phyloP scores from a whole-genome alignment of 768 basidiomycete genomes.

The Cantharellus cinnabarinus region DNA sequence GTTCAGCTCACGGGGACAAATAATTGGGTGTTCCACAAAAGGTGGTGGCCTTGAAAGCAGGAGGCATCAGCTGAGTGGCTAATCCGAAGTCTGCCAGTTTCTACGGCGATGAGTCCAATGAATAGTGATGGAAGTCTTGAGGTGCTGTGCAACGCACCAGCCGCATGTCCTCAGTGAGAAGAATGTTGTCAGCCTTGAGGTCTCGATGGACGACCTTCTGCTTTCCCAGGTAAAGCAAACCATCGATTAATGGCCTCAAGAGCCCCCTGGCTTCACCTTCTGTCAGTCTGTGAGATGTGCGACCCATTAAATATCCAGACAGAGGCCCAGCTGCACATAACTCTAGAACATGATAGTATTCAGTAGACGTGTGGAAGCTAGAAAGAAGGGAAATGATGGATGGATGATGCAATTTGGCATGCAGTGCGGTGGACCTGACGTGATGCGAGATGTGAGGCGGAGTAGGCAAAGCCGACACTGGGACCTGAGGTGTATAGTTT shows the following conservation, averaged over 20 bases:
- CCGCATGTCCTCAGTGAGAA: constrained; percentile 22
- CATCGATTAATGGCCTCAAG: constrained; percentile 22
- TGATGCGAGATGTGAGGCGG: neutral
- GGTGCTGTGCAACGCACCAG: constrained; percentile 18
- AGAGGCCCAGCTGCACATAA: constrained; percentile 26
- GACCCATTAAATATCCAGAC: constrained; percentile 14
- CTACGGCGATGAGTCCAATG: constrained; percentile 13
- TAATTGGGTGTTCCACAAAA: constrained; percentile 15
- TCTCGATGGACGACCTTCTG: constrained; percentile 26
- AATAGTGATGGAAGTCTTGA: neutral
- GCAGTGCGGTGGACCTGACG: constrained; percentile 14
- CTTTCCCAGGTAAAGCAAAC: constrained; percentile 24
- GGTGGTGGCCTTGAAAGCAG: constrained; percentile 10
- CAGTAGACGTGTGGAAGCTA: constrained; percentile 17
- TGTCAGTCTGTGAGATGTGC: constrained; percentile 11
- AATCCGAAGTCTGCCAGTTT: constrained; percentile 26
- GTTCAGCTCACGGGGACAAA: constrained; percentile 23
- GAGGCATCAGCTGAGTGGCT: constrained; percentile 16
- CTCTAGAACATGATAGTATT: constrained; percentile 25
- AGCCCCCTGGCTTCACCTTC: constrained; percentile 23
- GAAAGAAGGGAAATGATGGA: constrained; percentile 28
- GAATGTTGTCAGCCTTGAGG: constrained; percentile 22
- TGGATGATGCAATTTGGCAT: constrained; percentile 29
- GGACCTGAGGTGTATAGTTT: neutral
- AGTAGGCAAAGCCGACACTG: neutral